Evolutionary conservation across 352 stramenopile genomes (phyloP).

Genomic region (Pythium aquatile): DNA sequence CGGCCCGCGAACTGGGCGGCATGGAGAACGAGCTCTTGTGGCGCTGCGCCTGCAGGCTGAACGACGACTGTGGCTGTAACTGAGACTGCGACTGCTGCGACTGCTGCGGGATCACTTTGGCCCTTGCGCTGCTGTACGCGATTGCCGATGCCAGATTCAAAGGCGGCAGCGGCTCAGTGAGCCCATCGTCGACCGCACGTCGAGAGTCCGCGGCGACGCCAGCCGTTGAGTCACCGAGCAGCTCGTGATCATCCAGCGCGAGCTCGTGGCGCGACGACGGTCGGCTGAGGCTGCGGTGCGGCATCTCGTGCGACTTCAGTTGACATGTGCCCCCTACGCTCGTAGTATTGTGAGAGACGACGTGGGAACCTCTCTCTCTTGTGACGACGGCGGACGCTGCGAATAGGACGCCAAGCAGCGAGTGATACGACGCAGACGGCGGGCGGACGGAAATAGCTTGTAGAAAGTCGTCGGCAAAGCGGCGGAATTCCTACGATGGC

Average conservation of each 20-base stretch:
- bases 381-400: not conserved
- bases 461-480: too few species aligned
- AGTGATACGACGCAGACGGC: too few species aligned
- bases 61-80: not conserved
- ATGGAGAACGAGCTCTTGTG: constrained; percentile 22
- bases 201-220: not conserved
- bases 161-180: constrained; percentile 1
- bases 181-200: not conserved
- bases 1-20: constrained; percentile 10
- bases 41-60: not conserved
- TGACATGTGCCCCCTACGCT: not conserved
- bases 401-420: not conserved
- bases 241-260: not conserved
- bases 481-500: too few species aligned
- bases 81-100: not conserved
- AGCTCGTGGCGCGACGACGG: not conserved
- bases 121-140: constrained; percentile 6
- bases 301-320: not conserved
- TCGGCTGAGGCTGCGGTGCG: not conserved
- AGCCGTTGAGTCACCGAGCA: not conserved
- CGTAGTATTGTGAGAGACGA: not conserved
- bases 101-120: constrained; percentile 4
- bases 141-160: constrained; percentile 5
- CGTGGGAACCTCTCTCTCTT: too few species aligned
- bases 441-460: not conserved